Base-by-base conservation (phyloP, 352 stramenopile genomes). In the Thraustotheca clavata region DNA sequence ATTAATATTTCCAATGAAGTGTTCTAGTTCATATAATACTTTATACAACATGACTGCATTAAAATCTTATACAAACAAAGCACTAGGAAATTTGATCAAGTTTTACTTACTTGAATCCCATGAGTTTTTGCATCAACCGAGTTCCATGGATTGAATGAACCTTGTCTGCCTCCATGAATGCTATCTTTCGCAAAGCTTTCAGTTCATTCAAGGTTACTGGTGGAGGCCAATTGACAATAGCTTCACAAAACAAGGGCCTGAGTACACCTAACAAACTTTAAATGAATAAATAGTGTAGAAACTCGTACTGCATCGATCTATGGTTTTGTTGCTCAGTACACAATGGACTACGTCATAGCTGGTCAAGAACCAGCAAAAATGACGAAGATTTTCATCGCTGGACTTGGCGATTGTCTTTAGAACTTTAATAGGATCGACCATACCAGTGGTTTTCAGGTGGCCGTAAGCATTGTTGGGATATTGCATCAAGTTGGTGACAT, bases 101-200 rank as follows among this genome's bases (percentile, higher is more conserved):
- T 18, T 43, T 24, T n/a, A 47, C 9, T 52, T 52, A 52, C 43
- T 52, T 52, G n/a, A 52, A 52, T 14, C 43, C 43, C 43, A 52
- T 52, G 43, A 52, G 43, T 7, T 52, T 52, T 31, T 52, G 43
- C 43, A 52, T 31, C 14, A 52, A 35, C 9, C 43, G 43, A 1
- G 43, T 14, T 24, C 43, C 43, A 24, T 52, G 34, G 43, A 52
- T 52, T 31, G 43, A 52, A 31, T 52, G 43, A 2, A 52, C 43
- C n/a, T 52, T 52, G 43, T 52, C n/a, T 24, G 43, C 11, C n/a
- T 52, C 43, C 43, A 52, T 52, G 43, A 35, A 52, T 11, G 11
- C n/a, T 24, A 52, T 24, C 39, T 47, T 52, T 14, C 34, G 31
- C 9, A 52, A 31, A 24, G 43, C 43, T 31, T 52, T 52, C 9